These are phyloP conservation scores for Nothophytophthora sp. DNA, from an alignment of 352 stramenopile genomes.

Conservation along the genomic window DNA sequence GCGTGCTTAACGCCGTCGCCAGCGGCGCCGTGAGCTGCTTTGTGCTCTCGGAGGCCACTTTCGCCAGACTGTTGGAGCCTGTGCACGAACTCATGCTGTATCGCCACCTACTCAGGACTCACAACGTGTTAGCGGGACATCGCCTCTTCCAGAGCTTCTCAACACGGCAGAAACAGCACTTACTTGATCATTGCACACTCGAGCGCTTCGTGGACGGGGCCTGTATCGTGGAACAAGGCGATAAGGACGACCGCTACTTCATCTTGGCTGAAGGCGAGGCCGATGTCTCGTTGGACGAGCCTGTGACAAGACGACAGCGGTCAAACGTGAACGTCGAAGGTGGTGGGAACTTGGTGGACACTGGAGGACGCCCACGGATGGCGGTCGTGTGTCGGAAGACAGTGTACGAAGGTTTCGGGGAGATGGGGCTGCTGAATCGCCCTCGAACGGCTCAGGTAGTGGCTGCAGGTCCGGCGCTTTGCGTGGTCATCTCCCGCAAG, in stretches of 20 bases:
- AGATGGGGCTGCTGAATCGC: slow-evolving; percentile 76
- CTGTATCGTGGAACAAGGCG: slow-evolving; percentile 53
- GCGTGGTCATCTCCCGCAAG: slow-evolving; percentile 48
- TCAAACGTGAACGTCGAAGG: not conserved
- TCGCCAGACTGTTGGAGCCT: slow-evolving; percentile 39
- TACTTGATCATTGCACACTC: slow-evolving; percentile 57
- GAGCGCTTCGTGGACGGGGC: slow-evolving; percentile 44
- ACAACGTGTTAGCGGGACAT: slow-evolving; percentile 61
- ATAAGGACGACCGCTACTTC: slow-evolving; percentile 68
- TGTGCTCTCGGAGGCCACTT: slow-evolving; percentile 39
- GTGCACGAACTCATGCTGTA: slow-evolving; percentile 65
- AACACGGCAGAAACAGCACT: slow-evolving; percentile 13
- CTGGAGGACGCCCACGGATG: slow-evolving; percentile 9
- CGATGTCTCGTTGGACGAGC: slow-evolving; percentile 53
- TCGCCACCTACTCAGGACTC: slow-evolving; percentile 49
- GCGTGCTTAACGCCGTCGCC: slow-evolving; percentile 53
- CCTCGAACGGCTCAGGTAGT: slow-evolving; percentile 54
- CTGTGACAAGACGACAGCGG: not conserved
- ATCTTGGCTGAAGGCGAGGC: slow-evolving; percentile 65
- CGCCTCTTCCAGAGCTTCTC: slow-evolving; percentile 64
- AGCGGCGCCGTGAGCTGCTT: slow-evolving; percentile 53
- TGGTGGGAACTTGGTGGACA: slow-evolving; percentile 1
- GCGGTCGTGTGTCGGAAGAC: slow-evolving; percentile 56
- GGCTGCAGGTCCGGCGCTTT: slow-evolving; percentile 39
- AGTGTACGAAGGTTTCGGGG: slow-evolving; percentile 71